phyloP scores from a whole-genome alignment of 306 rosid species.

The Quercus wislizeni region DNA sequence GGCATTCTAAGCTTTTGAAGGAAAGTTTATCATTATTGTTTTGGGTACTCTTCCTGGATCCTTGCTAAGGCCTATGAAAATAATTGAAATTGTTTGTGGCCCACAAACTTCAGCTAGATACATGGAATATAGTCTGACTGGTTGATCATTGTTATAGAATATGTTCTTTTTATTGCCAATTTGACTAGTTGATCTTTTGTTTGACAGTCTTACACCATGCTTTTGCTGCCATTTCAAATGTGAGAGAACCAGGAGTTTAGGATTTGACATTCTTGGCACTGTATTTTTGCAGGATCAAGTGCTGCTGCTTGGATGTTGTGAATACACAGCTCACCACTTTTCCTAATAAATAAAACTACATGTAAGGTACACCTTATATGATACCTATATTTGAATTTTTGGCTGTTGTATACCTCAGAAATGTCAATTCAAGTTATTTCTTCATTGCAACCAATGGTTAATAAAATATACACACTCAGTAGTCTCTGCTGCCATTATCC shows the following conservation, averaged over 20 bases:
- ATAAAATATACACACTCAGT: not conserved
- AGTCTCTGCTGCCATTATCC: too few relatives aligned
- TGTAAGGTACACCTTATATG: slow-evolving; percentile 10
- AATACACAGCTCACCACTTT: not conserved
- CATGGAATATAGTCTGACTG: not conserved
- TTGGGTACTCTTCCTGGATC: not conserved
- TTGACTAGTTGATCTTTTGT: not conserved
- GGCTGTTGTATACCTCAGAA: not conserved
- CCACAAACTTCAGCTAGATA: not conserved
- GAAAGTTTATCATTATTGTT: not conserved
- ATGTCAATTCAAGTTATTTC: not conserved
- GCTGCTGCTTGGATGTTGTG: not conserved
- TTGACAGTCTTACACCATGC: not conserved
- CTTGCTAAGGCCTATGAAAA: not conserved
- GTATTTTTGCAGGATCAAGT: slow-evolving; percentile 10
- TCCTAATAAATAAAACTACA: not conserved
- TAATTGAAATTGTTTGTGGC: not conserved
- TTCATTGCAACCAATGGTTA: not conserved
- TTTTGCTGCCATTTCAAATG: not conserved
- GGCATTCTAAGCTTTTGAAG: not conserved
- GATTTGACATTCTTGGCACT: not conserved
- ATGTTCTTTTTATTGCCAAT: not conserved
- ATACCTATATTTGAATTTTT: not conserved
- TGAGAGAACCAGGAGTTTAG: not conserved
- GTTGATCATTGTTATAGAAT: not conserved